These are phyloP conservation scores for Taiozyma sp. DNA, from an alignment of 1,139 yeast genomes.

Conservation along the genomic window DNA sequence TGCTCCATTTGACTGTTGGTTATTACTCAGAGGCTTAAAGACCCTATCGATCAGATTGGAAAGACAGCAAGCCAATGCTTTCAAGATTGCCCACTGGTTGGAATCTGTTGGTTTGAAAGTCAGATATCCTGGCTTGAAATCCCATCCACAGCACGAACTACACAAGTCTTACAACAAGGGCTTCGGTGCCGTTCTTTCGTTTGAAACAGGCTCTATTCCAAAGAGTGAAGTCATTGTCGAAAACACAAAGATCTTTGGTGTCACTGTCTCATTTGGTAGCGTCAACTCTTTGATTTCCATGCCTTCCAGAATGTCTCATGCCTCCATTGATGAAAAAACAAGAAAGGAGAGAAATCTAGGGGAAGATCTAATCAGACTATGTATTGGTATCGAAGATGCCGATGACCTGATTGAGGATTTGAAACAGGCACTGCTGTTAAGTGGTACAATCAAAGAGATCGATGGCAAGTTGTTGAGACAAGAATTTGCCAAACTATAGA, in stretches of 20 bases:
- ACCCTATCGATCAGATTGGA: conserved; percentile 81
- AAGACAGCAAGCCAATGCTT: conserved; percentile 80
- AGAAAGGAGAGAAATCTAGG: conserved; percentile 87
- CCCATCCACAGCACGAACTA: conserved; percentile 76
- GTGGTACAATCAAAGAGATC: conserved; percentile 39
- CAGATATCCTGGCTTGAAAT: conserved; percentile 76
- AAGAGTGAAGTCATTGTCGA: conserved; percentile 73
- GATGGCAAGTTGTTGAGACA: conserved; percentile 22
- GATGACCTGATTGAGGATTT: conserved; percentile 65
- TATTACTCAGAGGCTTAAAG: conserved; percentile 77
- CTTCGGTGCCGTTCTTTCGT: conserved; percentile 82
- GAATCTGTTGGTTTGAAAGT: conserved; percentile 58
- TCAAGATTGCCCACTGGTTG: conserved; percentile 67
- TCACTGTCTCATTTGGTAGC: conserved; percentile 92
- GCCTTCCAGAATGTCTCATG: conserved; percentile 96
- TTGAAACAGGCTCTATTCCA: conserved; percentile 75
- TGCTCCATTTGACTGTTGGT: conserved; percentile 89
- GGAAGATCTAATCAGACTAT: conserved; percentile 81
- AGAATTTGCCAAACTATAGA: conserved; percentile 16
- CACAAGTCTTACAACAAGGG: conserved; percentile 79
- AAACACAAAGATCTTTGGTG: conserved; percentile 70
- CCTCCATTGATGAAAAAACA: conserved; percentile 85
- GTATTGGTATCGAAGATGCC: conserved; percentile 60
- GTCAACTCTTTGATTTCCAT: conserved; percentile 86
- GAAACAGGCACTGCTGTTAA: conserved; percentile 58